A percentile compares a stretch with the other conserved stretches of the same genome.
phyloP scores from a whole-genome alignment of 2,329 filamentous ascomycete genomes.

The Fusarium robinianum region DNA sequence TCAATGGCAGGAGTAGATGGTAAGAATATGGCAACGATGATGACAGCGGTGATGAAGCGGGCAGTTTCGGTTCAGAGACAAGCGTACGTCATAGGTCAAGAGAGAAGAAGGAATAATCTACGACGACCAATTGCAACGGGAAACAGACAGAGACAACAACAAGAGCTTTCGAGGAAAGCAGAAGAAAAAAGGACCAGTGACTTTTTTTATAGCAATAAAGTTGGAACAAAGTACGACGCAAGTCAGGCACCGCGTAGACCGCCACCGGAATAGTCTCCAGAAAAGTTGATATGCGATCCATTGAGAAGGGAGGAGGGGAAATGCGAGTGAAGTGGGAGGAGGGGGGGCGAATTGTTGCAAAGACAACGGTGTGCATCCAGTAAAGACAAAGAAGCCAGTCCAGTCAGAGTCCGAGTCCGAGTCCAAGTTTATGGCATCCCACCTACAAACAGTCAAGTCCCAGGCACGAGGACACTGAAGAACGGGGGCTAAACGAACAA shows the following conservation, averaged over 20 bases:
- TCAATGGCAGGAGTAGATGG: conserved; percentile 3
- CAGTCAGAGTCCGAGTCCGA: too few species aligned
- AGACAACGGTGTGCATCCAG: conserved; percentile 22
- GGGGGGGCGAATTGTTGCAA: conserved; percentile 2
- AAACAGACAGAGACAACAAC: neutral
- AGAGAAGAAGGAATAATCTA: neutral
- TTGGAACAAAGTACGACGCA: too few species aligned
- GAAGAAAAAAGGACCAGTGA: conserved; percentile 3
- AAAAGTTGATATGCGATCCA: too few species aligned
- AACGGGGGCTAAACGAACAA: too few species aligned
- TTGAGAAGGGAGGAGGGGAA: neutral
- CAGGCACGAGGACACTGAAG: too few species aligned
- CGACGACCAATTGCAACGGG: conserved; percentile 9
- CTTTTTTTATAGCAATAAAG: conserved; percentile 10
- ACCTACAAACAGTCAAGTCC: too few species aligned
- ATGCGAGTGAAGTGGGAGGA: neutral
- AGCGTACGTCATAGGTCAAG: neutral
- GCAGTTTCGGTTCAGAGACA: neutral
- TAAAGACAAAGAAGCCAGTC: too few species aligned
- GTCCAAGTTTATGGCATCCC: too few species aligned
- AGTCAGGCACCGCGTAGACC: too few species aligned
- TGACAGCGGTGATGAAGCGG: conserved; percentile 15
- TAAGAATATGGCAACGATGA: conserved; percentile 11
- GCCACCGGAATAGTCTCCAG: conserved; percentile 21
- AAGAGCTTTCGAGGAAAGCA: neutral